phyloP scores from a whole-genome alignment of 2,329 filamentous ascomycete species.

The Paraphaeosphaeria sporulosa region DNA sequence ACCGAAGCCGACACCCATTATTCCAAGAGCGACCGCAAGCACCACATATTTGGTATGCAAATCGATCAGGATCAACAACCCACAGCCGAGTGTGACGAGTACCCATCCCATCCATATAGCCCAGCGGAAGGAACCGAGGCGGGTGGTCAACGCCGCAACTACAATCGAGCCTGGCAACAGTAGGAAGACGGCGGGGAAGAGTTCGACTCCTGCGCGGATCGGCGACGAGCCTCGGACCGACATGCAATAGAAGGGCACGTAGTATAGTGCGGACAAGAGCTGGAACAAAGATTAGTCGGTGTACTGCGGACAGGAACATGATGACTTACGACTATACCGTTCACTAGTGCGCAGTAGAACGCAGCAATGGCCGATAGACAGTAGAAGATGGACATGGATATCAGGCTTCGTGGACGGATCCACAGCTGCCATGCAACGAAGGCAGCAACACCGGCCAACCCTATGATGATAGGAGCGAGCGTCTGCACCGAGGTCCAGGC shows the following conservation, averaged over 20 bases:
- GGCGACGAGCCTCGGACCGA: slow-evolving; percentile 45
- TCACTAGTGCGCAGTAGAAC: slow-evolving; percentile 52
- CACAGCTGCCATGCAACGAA: slow-evolving; percentile 49
- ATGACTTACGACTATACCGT: slow-evolving; percentile 53
- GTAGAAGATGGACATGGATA: slow-evolving; percentile 49
- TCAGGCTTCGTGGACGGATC: slow-evolving; percentile 45
- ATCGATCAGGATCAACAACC: slow-evolving; percentile 49
- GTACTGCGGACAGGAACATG: background rate
- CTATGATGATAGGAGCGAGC: slow-evolving; percentile 50
- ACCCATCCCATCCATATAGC: slow-evolving; percentile 54
- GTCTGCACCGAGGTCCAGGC: slow-evolving; percentile 51
- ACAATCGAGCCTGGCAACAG: slow-evolving; percentile 37
- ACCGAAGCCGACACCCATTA: slow-evolving; percentile 53
- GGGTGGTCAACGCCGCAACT: slow-evolving; percentile 33
- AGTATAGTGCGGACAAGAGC: slow-evolving; percentile 54
- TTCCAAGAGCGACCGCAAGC: slow-evolving; percentile 49
- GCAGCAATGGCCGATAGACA: slow-evolving; percentile 46
- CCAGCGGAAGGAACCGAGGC: slow-evolving; percentile 47
- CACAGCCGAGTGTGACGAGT: slow-evolving; percentile 46
- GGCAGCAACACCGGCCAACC: slow-evolving; percentile 37
- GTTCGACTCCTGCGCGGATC: slow-evolving; percentile 47
- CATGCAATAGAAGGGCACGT: slow-evolving; percentile 52
- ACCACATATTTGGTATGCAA: slow-evolving; percentile 40
- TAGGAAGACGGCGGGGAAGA: slow-evolving; percentile 48
- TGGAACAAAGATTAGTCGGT: slow-evolving; percentile 22